Evolutionary conservation across 2,329 filamentous ascomycete species (phyloP), one percentile per base, ranked within the genome.

Genomic region (Sporothrix schenckii): DNA sequence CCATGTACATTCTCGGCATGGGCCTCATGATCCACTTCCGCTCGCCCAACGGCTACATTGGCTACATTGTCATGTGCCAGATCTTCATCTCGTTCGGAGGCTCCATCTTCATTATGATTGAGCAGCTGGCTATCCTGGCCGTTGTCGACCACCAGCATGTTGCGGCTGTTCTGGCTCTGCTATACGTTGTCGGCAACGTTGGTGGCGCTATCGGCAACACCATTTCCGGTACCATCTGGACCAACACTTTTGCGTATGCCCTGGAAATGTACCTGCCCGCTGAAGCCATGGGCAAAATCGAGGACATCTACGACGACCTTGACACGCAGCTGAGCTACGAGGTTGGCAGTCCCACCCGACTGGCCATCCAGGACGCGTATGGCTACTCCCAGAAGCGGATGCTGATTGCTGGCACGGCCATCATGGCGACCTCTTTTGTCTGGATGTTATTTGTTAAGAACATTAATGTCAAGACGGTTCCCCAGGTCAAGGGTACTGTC

Each of bases 111-210:
- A 82, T 87, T 39, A 82, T 87, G 72, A 81, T 82, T 69, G 80
- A 86, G 73, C 84, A 89, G 72, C 84, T 90, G 73, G 85, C 86
- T 5, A 83, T 89, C 53, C 85, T 89, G 77, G 81, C 85, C 0
- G 82, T 84, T 2, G 83, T 84, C 19, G 83, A 83, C 70, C 86
- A 87, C 66, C 81, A 85, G 67, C 82, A 87, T 54, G 80, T 88
- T 5, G 85, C 86, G 34, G 82, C 82, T 4, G 81, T 79, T 1
- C 79, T 86, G 24, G 82, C 83, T 0, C 75, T 85, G 24, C 75
- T 85, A 1, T 80, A 80, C n/a, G 80, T 84, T 9, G 78, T 80
- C 9, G 82, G 80, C 41, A 81, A 80, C 13, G 76, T 83, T 1
- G 83, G 83, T 49, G 80, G 81, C 3, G 81, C 83, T 10, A 78